These are phyloP conservation scores for Lentinula aciculospora DNA, from an alignment of 768 basidiomycete genomes.

Conservation along the genomic window DNA sequence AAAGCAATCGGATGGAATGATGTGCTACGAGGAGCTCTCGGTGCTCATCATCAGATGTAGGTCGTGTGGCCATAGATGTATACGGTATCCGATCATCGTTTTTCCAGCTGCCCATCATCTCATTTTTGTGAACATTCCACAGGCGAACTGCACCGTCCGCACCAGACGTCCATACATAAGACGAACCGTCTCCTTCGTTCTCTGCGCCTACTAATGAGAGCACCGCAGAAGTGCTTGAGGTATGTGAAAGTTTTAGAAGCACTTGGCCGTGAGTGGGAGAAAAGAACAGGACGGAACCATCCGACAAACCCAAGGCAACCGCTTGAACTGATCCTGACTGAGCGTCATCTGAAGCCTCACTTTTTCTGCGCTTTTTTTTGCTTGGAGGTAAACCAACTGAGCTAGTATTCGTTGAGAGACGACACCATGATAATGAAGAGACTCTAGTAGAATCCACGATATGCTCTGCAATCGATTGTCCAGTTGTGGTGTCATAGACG, in stretches of 20 bases:
- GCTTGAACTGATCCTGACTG: conserved; percentile 27
- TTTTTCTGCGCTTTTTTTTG: conserved; percentile 49
- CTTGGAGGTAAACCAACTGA: conserved; percentile 29
- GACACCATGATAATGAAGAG: conserved; percentile 48
- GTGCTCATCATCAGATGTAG: conserved; percentile 29
- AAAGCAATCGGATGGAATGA: conserved; percentile 52
- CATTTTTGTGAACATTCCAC: conserved; percentile 51
- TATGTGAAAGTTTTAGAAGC: conserved; percentile 48
- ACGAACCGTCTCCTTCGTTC: conserved; percentile 19
- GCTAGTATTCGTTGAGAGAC: conserved; percentile 20
- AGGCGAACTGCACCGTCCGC: conserved; percentile 50
- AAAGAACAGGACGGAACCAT: conserved; percentile 55
- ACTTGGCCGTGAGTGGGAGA: conserved; percentile 56
- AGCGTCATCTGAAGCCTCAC: conserved; percentile 18
- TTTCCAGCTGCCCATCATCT: conserved; percentile 46
- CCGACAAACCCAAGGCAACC: conserved; percentile 53
- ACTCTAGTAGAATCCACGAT: conserved; percentile 51
- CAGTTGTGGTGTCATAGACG: conserved; percentile 54
- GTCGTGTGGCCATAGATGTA: conserved; percentile 42
- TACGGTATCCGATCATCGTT: conserved; percentile 55
- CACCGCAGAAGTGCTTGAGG: conserved; percentile 48
- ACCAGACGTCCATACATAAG: conserved; percentile 50
- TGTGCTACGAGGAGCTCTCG: conserved; percentile 52
- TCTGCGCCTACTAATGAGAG: conserved; percentile 37
- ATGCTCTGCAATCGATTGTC: conserved; percentile 52